Evolutionary conservation across 139 green algal genomes (phyloP), one percentile per base, ranked within the genome.

Genomic region (Desmodesmus armatus): DNA sequence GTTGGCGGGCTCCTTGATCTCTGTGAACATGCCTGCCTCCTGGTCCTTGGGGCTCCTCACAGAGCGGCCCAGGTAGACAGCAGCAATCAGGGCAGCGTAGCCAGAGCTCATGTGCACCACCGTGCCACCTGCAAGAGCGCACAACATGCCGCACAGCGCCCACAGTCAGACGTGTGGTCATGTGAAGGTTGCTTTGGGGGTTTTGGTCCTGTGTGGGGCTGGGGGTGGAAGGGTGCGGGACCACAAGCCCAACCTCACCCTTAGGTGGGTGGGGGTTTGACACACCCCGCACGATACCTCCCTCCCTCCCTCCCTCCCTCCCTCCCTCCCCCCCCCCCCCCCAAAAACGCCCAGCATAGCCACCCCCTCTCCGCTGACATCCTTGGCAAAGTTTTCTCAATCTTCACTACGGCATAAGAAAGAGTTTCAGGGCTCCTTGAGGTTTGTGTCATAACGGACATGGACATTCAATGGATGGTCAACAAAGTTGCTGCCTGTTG

Each of bases 81-180:
- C 81, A n/a, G 67, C 81, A 41, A 62, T 33, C 5, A 87, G 47
- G 6, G 81, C 81, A 73, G 49, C 69, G 15, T 73, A 87, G 15
- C 81, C 81, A n/a, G 81, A 80, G 17, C 33, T 47, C 81, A 87
- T 87, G 70, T 87, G 81, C 49, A 87, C 81, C 17, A 87, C 81
- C 43, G 69, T 87, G 72, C 81, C 81, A 37, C 81, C 77, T 83
- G n/a, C 35, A 31, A n/a, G 63, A n/a, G 31, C 15, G 29, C n/a
- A n/a, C n/a, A n/a, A n/a, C n/a, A n/a, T n/a, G n/a, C 21, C 19
- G 23, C 53, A 23, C 53, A 65, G 23, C 19, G 21, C 19, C 53
- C 53, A 65, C 53, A 65, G 53, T 65, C 53, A 65, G 53, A 65
- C 53, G 23, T n/a, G 23, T n/a, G 23, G 53, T 65, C 53, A 65